These are phyloP conservation scores for Mycena galericulata DNA, from an alignment of 768 basidiomycete genomes.

Conservation along the genomic window DNA sequence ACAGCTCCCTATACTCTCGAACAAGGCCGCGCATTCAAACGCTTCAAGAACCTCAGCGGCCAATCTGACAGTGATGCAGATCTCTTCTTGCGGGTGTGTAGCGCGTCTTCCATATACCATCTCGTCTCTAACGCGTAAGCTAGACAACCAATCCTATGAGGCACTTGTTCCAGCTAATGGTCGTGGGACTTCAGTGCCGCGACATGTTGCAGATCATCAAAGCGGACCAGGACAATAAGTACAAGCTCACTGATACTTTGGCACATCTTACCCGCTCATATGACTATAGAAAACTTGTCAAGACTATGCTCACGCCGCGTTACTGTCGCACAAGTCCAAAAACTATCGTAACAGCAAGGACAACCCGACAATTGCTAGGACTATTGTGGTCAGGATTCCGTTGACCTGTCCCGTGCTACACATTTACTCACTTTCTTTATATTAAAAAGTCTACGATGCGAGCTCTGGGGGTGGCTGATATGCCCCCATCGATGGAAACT, in stretches of 20 bases:
- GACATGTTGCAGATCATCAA: background rate
- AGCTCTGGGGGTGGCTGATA: background rate
- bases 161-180: background rate
- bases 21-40: conserved; percentile 8
- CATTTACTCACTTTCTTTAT: too few relatives aligned
- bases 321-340: background rate
- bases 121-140: background rate
- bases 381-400: background rate
- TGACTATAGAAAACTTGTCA: background rate
- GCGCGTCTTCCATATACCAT: background rate
- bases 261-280: background rate
- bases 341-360: conserved; percentile 17
- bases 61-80: background rate
- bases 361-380: too few relatives aligned
- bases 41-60: background rate
- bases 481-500: conserved; percentile 3
- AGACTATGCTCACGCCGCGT: background rate
- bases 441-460: conserved; percentile 6
- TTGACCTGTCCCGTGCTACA: background rate
- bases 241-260: background rate
- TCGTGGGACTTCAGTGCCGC: conserved; percentile 1
- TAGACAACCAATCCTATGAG: conserved; percentile 5
- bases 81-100: background rate
- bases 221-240: background rate
- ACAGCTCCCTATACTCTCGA: background rate